Evolutionary conservation across 169 alveolate genomes (phyloP), one percentile per base, ranked within the genome.

Genomic region (Plasmodium berghei): DNA sequence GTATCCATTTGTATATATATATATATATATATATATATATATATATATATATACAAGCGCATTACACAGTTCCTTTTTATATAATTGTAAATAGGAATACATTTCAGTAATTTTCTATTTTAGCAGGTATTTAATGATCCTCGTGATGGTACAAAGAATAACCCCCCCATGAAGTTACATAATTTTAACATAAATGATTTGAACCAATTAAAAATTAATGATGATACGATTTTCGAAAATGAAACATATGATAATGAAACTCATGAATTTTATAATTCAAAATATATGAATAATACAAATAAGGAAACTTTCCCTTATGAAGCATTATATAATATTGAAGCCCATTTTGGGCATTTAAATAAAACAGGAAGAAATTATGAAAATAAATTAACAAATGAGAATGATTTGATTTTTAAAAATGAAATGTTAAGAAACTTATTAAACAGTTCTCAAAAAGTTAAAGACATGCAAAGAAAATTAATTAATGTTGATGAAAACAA

Each of bases 401-500:
- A 77, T 16, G 69, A 77, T 3, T 55, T 77, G 42, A 63, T 63
- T 34, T 77, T 77, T 49, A 74, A 77, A 66, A 77, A 77, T 69
- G 89, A 77, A 63, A 69, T 77, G 77, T 56, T 77, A 52, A 64
- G 70, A 16, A 77, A 77, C 66, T 64, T 77, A 70, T 42, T 77
- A 1, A 77, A 40, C 5, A 77, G 77, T 52, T 77, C 89, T 69
- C 89, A 77, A 20, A 34, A 77, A 5, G 59, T 77, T 26, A 77
- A 77, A 70, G 89, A 77, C n/a, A 77, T 77, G 89, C 89, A 77
- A 64, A 77, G 75, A 59, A 69, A 77, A 42, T 42, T 77, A n/a
- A 63, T 77, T 46, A 61, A 77, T 34, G 89, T 77, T 67, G 89
- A 77, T 52, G 69, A 10, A n/a, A 52, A 58, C 4, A 70, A 77